phyloP scores from a whole-genome alignment of 1,284 basidiomycete species.

The Singerocomus rubriflavus region DNA sequence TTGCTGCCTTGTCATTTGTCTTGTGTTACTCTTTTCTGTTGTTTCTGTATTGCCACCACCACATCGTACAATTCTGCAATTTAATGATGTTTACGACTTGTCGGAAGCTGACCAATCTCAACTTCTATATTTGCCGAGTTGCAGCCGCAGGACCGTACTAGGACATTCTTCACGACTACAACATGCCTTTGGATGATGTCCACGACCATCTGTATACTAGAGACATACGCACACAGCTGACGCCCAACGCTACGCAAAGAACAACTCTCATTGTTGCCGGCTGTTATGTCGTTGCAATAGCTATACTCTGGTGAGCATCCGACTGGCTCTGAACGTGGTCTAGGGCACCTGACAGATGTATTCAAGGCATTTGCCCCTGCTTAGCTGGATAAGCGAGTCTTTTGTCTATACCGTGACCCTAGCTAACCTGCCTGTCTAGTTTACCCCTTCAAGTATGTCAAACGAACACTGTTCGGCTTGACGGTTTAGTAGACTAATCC shows the following conservation, averaged over 20 bases:
- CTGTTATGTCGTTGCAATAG: constrained; percentile 69
- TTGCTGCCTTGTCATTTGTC: constrained; percentile 5
- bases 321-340: not conserved
- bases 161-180: constrained; percentile 25
- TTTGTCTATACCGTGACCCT: not conserved
- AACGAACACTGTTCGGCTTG: not conserved
- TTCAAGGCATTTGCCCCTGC: constrained; percentile 71
- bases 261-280: constrained; percentile 78
- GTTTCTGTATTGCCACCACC: constrained; percentile 20
- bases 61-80: constrained; percentile 18
- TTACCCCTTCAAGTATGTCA: constrained; percentile 86
- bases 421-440: constrained; percentile 45
- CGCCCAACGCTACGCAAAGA: constrained; percentile 69
- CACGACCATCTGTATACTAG: constrained; percentile 32
- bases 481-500: constrained; percentile 12
- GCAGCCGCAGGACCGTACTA: too few species aligned
- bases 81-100: constrained; percentile 3
- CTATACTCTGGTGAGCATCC: constrained; percentile 63
- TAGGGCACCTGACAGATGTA: constrained; percentile 10
- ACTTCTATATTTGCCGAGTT: too few species aligned
- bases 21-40: constrained; percentile 18
- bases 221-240: constrained; percentile 39
- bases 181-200: constrained; percentile 31
- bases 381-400: constrained; percentile 68
- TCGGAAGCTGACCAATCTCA: too few species aligned